These are phyloP conservation scores for Helminthosporium solani DNA, from an alignment of 2,329 filamentous ascomycete genomes.

Conservation along the genomic window DNA sequence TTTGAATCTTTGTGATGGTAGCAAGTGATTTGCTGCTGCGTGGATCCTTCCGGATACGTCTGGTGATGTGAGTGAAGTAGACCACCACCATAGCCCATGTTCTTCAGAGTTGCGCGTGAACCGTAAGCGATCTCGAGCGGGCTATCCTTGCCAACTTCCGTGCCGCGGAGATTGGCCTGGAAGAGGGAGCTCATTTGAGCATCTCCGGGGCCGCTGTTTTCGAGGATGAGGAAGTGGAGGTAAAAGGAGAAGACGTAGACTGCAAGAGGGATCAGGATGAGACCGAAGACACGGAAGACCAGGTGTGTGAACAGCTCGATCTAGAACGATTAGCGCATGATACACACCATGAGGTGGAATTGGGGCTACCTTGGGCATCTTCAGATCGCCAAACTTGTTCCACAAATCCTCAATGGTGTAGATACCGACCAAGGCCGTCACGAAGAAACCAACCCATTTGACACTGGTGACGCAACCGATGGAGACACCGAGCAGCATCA, in stretches of 20 bases:
- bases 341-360: background rate
- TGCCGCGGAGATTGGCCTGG: conserved; percentile 93
- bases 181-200: conserved; percentile 99
- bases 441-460: conserved; percentile 96
- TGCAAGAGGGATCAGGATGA: conserved; percentile 84
- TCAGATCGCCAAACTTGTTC: conserved; percentile 94
- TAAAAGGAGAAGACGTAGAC: conserved; percentile 97
- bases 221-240: conserved; percentile 88
- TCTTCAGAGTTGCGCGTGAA: conserved; percentile 90
- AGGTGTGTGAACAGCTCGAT: conserved; percentile 73
- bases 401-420: conserved; percentile 97
- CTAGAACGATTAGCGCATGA: conserved; percentile 42
- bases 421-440: conserved; percentile 88
- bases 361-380: conserved; percentile 72
- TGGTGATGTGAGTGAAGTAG: conserved; percentile 95
- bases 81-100: conserved; percentile 98
- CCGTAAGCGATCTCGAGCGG: conserved; percentile 89
- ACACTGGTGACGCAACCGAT: conserved; percentile 98
- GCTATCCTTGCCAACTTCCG: conserved; percentile 90
- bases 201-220: conserved; percentile 91
- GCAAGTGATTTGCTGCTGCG: conserved; percentile 95
- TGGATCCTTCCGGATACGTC: conserved; percentile 90
- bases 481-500: conserved; percentile 88
- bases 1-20: conserved; percentile 99
- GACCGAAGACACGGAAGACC: conserved; percentile 73